Evolutionary conservation across 768 basidiomycete species (phyloP).

Genomic region (Cubamyces sp.): DNA sequence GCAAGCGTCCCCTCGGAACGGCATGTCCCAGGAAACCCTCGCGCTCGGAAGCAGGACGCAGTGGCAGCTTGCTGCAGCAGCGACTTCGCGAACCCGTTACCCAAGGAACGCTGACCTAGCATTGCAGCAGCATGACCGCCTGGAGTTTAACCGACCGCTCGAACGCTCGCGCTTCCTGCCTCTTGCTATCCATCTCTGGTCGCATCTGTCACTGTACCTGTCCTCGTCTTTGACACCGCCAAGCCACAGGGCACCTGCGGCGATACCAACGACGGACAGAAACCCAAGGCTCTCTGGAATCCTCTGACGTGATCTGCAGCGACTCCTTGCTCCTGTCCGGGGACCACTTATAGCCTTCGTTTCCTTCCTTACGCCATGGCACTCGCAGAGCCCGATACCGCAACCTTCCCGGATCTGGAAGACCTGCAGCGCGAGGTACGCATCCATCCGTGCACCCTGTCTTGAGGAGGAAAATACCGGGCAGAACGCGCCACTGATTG

Average conservation of each 20-base stretch:
- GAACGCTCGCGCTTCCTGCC: too few relatives aligned
- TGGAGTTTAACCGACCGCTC: too few relatives aligned
- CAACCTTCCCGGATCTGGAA: neutral
- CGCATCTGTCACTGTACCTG: neutral
- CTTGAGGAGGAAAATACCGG: neutral
- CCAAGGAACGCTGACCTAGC: neutral
- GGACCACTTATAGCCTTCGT: neutral
- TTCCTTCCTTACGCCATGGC: constrained; percentile 4
- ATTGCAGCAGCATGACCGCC: too few relatives aligned
- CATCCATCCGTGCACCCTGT: neutral
- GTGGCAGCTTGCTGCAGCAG: too few relatives aligned
- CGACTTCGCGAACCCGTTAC: too few relatives aligned
- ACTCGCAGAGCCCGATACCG: neutral
- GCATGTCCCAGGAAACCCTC: neutral
- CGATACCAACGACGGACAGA: neutral
- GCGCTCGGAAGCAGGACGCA: neutral
- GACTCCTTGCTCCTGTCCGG: too few relatives aligned
- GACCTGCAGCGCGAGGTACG: neutral
- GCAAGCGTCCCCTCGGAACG: neutral
- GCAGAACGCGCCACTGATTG: neutral
- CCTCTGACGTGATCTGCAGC: neutral
- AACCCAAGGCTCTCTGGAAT: neutral
- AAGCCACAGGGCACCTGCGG: neutral
- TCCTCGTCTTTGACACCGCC: too few relatives aligned
- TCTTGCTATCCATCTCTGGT: neutral